Evolutionary conservation across 306 rosid species (phyloP).

Genomic region (Purshia tridentata): DNA sequence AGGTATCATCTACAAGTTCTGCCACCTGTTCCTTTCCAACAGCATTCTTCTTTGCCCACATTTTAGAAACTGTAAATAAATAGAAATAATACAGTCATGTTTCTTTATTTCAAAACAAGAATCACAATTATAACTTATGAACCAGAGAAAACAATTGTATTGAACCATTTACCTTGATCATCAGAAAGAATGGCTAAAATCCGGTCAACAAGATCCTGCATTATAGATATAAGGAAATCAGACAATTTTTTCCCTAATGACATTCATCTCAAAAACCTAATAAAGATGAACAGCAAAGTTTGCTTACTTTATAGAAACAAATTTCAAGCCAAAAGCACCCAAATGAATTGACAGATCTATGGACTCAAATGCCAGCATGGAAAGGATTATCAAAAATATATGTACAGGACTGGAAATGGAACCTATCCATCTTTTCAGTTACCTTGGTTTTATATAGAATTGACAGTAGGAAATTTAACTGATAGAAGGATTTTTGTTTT

Average conservation of each 20-base stretch:
- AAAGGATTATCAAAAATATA: not conserved
- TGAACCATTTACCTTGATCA: constrained; percentile 62
- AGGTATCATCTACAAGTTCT: constrained; percentile 83
- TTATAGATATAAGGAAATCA: constrained; percentile 26
- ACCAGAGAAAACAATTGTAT: constrained; percentile 1
- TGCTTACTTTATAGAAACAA: not conserved
- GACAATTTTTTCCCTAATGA: not conserved
- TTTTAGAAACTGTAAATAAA: constrained; percentile 56
- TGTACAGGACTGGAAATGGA: not conserved
- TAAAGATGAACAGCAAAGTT: constrained; percentile 10
- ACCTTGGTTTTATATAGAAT: not conserved
- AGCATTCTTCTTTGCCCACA: constrained; percentile 77
- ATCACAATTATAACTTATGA: not conserved
- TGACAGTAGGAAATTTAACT: not conserved
- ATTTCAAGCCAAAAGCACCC: not conserved
- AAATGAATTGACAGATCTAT: not conserved
- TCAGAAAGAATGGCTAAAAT: constrained; percentile 73
- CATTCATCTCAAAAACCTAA: constrained; percentile 13
- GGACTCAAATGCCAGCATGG: not conserved
- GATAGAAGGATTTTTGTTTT: not conserved
- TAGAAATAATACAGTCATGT: constrained; percentile 3
- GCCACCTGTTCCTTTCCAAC: constrained; percentile 87
- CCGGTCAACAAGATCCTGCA: constrained; percentile 90
- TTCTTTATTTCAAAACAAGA: constrained; percentile 6
- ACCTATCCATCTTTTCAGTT: not conserved